Evolutionary conservation across 768 basidiomycete genomes (phyloP).

Genomic region (Trichaptum fuscoviolaceum): DNA sequence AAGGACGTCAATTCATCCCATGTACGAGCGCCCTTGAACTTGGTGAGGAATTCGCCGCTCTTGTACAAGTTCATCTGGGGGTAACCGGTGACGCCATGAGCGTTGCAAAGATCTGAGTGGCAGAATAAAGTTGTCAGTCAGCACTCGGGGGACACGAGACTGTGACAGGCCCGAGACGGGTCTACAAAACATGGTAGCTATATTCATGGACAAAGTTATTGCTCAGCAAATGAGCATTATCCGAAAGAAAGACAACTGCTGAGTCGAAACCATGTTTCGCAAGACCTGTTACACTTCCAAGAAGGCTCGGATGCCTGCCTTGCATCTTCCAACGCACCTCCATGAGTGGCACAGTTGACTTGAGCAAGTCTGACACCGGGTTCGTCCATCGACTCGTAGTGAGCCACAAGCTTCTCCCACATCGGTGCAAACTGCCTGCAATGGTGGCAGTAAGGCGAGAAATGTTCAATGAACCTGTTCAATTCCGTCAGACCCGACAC

Average conservation of each 20-base stretch:
- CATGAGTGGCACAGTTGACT: slow-evolving; percentile 73
- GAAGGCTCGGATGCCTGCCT: too few species aligned
- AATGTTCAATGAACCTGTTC: slow-evolving; percentile 75
- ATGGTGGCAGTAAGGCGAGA: slow-evolving; percentile 80
- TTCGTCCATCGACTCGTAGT: slow-evolving; percentile 39
- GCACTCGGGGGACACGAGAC: too few species aligned
- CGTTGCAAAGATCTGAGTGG: slow-evolving; percentile 66
- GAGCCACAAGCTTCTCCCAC: slow-evolving; percentile 65
- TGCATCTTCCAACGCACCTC: slow-evolving; percentile 59
- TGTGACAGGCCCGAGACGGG: too few species aligned
- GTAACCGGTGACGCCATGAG: slow-evolving; percentile 65
- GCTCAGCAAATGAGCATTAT: too few species aligned
- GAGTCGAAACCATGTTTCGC: too few species aligned
- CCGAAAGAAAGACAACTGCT: too few species aligned
- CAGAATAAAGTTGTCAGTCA: background rate
- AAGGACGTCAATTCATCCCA: slow-evolving; percentile 51
- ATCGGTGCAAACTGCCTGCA: slow-evolving; percentile 77
- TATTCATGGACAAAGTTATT: too few species aligned
- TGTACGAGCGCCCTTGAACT: slow-evolving; percentile 50
- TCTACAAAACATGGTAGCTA: too few species aligned
- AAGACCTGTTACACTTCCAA: too few species aligned
- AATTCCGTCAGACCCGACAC: background rate
- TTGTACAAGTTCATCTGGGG: slow-evolving; percentile 72
- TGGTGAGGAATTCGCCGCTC: slow-evolving; percentile 55
- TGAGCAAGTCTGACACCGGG: slow-evolving; percentile 67